Evolutionary conservation across 805 yeast genomes (phyloP), one percentile per base, ranked within the genome.

Genomic region (Saturnispora quitensis): DNA sequence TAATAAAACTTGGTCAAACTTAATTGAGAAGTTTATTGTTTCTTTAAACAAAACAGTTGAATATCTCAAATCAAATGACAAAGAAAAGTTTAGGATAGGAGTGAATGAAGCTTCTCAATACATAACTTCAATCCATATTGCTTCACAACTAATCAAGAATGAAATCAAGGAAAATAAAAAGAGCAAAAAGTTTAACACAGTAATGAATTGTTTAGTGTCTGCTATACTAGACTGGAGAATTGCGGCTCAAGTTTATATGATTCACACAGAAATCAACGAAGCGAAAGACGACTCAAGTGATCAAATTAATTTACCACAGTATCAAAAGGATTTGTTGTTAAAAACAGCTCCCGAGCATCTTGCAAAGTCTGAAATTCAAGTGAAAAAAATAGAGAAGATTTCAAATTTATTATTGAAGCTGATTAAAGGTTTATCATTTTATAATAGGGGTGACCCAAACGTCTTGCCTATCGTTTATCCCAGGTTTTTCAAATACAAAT

Each of bases 381-480:
- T 50, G 12, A 15, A 28, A 10, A 42, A 48, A 27, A 34, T 43
- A 22, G 25, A 42, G 20, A 40, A 33, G 42, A 17, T 31, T 38
- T 33, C 36, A 38, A 18, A 33, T 15, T 0, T 45, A 20, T n/a
- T 48, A 25, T 18, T 43, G 38, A 22, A 25, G 27, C 9, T 46
- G 38, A 27, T 31, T 27, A 13, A 40, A 33, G 34, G 22, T 33
- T 4, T 49, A 31, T 15, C 35, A 43, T 28, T 52, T 45, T 15
- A 22, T 28, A 45, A 18, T 40, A 45, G 27, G 15, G 35, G 12
- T 42, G 48, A 61, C 40, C 52, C 63, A 2, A 43, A 58, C 46
- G 48, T 66, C 15, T 55, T 83, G 35, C 93, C 91, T 0, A 84
- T 84, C 61, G 68, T 82, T 2, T 78, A 81, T 56, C 89, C 93